Percentiles rank a stretch among this genome's conserved stretches.
Evolutionary conservation across 805 yeast species (phyloP).

Genomic region (Pichia exigua): DNA sequence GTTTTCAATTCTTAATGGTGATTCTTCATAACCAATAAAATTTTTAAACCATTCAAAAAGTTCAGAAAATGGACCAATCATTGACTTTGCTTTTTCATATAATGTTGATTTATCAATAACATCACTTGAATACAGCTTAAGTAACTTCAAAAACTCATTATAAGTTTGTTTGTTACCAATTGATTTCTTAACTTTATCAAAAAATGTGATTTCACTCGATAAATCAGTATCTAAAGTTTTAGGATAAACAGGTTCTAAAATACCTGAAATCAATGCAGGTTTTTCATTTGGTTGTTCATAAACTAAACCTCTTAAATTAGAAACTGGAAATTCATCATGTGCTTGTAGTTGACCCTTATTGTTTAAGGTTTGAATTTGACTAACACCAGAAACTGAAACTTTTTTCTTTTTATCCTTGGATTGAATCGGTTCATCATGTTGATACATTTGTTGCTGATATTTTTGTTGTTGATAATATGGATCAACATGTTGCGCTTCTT

Average conservation of each 20-base stretch:
- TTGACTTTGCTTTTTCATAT: conserved; percentile 77
- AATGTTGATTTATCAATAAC: conserved; percentile 76
- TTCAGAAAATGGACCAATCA: conserved; percentile 74
- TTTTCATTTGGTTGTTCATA: conserved; percentile 28
- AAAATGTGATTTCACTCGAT: conserved; percentile 80
- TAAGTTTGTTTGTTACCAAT: conserved; percentile 86
- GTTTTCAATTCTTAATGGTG: conserved; percentile 81
- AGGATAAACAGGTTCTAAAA: conserved; percentile 73
- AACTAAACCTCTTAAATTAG: conserved; percentile 35
- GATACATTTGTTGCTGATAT: conserved; percentile 1
- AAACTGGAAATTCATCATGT: conserved; percentile 39
- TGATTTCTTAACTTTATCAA: conserved; percentile 84
- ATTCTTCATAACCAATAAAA: conserved; percentile 83
- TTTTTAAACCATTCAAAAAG: conserved; percentile 85
- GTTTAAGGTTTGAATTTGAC: conserved; percentile 13
- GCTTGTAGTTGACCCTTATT: conserved; percentile 19
- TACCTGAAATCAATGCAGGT: conserved; percentile 75
- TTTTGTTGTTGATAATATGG: conserved; percentile 9
- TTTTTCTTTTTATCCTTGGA: conserved; percentile 25
- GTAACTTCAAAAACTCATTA: conserved; percentile 82
- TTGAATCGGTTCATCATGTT: conserved; percentile 6
- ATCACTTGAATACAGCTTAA: conserved; percentile 85
- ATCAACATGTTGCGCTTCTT: conserved; percentile 5
- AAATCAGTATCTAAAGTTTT: conserved; percentile 52
- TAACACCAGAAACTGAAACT: conserved; percentile 12